These are phyloP conservation scores for Leccinum subfulvum DNA, from an alignment of 1,284 basidiomycete genomes.

Conservation along the genomic window DNA sequence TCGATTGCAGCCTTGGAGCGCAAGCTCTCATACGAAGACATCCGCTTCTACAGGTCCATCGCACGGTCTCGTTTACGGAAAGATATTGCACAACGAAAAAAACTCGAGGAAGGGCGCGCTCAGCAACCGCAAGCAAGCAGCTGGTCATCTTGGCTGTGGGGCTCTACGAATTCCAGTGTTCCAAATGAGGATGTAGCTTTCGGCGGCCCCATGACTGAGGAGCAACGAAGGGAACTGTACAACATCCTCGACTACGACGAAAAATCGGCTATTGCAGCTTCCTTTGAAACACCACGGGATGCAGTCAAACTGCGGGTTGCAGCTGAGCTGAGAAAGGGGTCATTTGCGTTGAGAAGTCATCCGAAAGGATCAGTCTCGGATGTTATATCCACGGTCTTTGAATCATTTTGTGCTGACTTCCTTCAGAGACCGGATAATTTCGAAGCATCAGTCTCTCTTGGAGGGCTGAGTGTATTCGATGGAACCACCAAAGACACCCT, in stretches of 20 bases:
- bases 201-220: constrained; percentile 79
- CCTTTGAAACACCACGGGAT: constrained; percentile 75
- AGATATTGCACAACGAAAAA: constrained; percentile 71
- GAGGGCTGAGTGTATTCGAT: constrained; percentile 89
- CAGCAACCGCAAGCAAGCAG: constrained; percentile 52
- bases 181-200: constrained; percentile 52
- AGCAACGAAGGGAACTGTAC: constrained; percentile 92
- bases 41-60: constrained; percentile 97
- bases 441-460: constrained; percentile 80
- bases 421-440: constrained; percentile 85
- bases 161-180: constrained; percentile 45
- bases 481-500: constrained; percentile 82
- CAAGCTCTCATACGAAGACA: constrained; percentile 91
- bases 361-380: constrained; percentile 66
- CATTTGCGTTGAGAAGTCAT: constrained; percentile 76
- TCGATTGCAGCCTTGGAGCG: constrained; percentile 72
- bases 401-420: constrained; percentile 84
- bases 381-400: constrained; percentile 87
- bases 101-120: constrained; percentile 67
- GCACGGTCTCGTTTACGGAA: constrained; percentile 88
- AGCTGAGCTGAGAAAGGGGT: constrained; percentile 83
- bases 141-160: constrained; percentile 89
- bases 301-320: constrained; percentile 79
- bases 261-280: constrained; percentile 68
- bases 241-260: constrained; percentile 95